Base-by-base conservation (phyloP, 768 basidiomycete species). In the Rossbeevera mucosa region DNA sequence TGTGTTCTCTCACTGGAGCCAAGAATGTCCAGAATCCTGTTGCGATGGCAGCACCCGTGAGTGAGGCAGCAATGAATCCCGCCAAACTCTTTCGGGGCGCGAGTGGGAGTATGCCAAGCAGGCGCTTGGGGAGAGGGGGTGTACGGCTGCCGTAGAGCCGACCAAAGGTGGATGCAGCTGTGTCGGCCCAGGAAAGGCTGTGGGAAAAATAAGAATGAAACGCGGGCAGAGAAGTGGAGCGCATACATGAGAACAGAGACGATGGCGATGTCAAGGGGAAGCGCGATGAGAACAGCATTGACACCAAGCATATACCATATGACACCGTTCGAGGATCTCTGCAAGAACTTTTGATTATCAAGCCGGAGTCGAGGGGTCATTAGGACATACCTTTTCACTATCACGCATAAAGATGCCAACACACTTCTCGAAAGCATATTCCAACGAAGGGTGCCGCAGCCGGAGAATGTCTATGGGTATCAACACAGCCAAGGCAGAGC, bases 161-260 rank as follows among this genome's bases (percentile, higher is more conserved):
- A 41, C 94, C 94, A 57, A 95, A 74, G 12, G 91, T 94, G 9
- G 94, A 95, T 5, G 94, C 94, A 16, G 92, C 84, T 1, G 94
- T 95, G 68, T 96, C 94, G 0, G 91, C 93, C 94, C 94, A 96
- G 28, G 92, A 93, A 44, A 96, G 82, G 55, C 93, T 95, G 61
- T 31, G 29, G 0, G 20, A 12, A 18, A 21, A 33, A 22, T 14
- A 16, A 51, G 8, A 7, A 18, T 50, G 25, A 47, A 29, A 7
- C 24, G 30, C 3, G 25, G 28, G 2, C 26, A 33, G n/a, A 24
- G 24, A 33, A 38, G 24, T 29, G n/a, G 36, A 38, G 7, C 8
- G 77, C 88, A 61, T 66, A 90, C 93, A 93, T 91, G 58, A 94
- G 77, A 58, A 96, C 87, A 7, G 92, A 80, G 13, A 95, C 83